These are phyloP conservation scores for Trichosporon sp. DNA, from an alignment of 1,284 basidiomycete genomes.

Conservation along the genomic window DNA sequence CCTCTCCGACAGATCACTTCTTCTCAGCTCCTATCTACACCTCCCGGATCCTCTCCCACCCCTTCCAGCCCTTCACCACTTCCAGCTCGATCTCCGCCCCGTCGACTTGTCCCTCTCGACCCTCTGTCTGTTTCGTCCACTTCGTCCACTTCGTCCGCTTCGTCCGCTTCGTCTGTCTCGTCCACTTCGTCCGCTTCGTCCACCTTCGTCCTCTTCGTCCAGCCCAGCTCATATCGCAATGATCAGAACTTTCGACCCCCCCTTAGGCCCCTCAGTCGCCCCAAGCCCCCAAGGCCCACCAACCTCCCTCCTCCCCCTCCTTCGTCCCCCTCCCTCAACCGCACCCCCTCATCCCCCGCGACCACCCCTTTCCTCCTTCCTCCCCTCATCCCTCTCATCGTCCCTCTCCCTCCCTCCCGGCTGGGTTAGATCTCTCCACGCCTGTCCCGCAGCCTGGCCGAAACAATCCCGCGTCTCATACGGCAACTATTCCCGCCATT, in stretches of 20 bases:
- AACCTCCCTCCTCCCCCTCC: constrained; percentile 6
- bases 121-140: no score
- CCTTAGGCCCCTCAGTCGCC: background rate
- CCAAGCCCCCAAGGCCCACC: constrained; percentile 8
- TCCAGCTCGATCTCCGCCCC: no score
- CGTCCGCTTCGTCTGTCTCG: no score
- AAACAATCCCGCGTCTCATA: background rate
- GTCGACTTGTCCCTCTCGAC: no score
- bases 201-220: no score
- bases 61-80: background rate
- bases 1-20: no score
- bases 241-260: background rate
- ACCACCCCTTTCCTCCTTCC: background rate
- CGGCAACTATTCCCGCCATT: background rate
- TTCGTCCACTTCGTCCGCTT: no score
- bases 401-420: background rate
- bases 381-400: background rate
- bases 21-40: no score
- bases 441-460: constrained; percentile 1
- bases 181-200: no score
- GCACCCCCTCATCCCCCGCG: background rate
- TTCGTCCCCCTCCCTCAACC: background rate
- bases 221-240: no score
- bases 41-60: background rate
- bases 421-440: background rate